Conservation (phyloP, 1,284 basidiomycete genomes). For the Mycosarcoma mackinlayi region DNA sequence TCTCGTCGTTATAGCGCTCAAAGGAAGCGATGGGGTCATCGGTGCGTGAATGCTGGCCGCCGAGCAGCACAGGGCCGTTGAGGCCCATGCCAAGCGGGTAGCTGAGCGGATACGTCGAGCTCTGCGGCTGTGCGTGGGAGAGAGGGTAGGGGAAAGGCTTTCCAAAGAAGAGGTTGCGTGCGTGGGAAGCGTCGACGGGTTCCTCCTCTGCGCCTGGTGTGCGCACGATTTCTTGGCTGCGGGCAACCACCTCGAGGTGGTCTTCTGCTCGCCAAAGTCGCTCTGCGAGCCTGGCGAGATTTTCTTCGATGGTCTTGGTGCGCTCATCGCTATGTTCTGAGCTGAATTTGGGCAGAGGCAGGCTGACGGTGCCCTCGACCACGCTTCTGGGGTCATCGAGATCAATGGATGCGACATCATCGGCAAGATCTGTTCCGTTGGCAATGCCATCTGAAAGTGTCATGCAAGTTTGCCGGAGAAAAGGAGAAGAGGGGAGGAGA, state of each 20-base stretch:
- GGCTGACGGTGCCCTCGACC: slow-evolving; percentile 33
- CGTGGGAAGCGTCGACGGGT: slow-evolving; percentile 7
- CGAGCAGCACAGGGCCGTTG: slow-evolving; percentile 63
- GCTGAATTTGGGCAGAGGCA: slow-evolving; percentile 57
- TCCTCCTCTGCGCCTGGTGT: slow-evolving; percentile 42
- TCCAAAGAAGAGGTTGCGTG: slow-evolving; percentile 44
- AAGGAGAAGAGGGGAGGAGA: too few species aligned
- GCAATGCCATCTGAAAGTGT: slow-evolving; percentile 4
- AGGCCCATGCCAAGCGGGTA: slow-evolving; percentile 66
- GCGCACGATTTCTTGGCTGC: slow-evolving; percentile 45
- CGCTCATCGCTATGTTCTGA: slow-evolving; percentile 46
- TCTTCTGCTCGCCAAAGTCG: slow-evolving; percentile 61
- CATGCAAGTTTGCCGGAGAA: too few species aligned
- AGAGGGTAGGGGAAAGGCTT: slow-evolving; percentile 62
- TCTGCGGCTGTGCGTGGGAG: slow-evolving; percentile 62
- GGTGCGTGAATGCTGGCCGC: slow-evolving; percentile 31
- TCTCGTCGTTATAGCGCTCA: slow-evolving; percentile 65
- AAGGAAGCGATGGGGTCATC: slow-evolving; percentile 65
- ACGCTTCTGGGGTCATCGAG: slow-evolving; percentile 17
- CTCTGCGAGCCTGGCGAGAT: slow-evolving; percentile 54
- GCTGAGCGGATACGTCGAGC: slow-evolving; percentile 63
- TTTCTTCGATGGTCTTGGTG: slow-evolving; percentile 53
- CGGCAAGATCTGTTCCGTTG: slow-evolving; percentile 23
- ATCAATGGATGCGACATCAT: slow-evolving; percentile 46
- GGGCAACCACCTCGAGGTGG: slow-evolving; percentile 48